phyloP scores from a whole-genome alignment of 768 basidiomycete genomes.

The Clitopilus hobsonii region DNA sequence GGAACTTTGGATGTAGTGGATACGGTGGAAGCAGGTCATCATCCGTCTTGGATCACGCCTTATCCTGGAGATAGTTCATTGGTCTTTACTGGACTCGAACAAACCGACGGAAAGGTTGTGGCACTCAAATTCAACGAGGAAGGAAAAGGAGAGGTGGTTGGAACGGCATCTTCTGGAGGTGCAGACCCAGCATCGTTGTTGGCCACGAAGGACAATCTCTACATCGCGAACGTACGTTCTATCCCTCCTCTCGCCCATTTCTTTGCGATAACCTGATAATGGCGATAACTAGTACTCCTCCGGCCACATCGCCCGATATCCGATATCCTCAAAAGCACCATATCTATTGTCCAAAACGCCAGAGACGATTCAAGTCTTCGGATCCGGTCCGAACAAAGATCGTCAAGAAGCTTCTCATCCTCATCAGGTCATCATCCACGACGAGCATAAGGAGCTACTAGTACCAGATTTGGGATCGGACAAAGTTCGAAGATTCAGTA shows the following conservation, averaged over 20 bases:
- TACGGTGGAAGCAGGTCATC: constrained; percentile 45
- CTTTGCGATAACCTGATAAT: constrained; percentile 3
- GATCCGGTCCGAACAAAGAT: constrained; percentile 56
- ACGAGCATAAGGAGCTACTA: constrained; percentile 51
- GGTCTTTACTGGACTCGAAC: constrained; percentile 64
- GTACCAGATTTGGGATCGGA: constrained; percentile 78
- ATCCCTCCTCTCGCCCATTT: background rate
- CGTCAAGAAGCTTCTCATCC: constrained; percentile 75
- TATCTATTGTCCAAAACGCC: constrained; percentile 33
- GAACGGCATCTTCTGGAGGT: constrained; percentile 48
- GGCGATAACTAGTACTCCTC: constrained; percentile 54
- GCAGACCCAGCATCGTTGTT: constrained; percentile 61
- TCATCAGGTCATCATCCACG: constrained; percentile 61
- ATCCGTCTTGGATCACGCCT: constrained; percentile 74
- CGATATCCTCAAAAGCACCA: constrained; percentile 45
- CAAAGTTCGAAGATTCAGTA: constrained; percentile 51
- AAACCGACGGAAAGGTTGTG: constrained; percentile 58
- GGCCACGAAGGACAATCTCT: constrained; percentile 50
- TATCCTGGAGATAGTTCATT: constrained; percentile 54
- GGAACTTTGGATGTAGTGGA: constrained; percentile 41
- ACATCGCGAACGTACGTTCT: constrained; percentile 71
- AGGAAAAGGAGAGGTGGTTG: constrained; percentile 48
- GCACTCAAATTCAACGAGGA: constrained; percentile 53
- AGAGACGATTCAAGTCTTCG: constrained; percentile 38
- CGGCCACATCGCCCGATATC: constrained; percentile 52